Base-by-base conservation (phyloP, 1,139 yeast genomes). In the Saccharomyces hybrid region DNA sequence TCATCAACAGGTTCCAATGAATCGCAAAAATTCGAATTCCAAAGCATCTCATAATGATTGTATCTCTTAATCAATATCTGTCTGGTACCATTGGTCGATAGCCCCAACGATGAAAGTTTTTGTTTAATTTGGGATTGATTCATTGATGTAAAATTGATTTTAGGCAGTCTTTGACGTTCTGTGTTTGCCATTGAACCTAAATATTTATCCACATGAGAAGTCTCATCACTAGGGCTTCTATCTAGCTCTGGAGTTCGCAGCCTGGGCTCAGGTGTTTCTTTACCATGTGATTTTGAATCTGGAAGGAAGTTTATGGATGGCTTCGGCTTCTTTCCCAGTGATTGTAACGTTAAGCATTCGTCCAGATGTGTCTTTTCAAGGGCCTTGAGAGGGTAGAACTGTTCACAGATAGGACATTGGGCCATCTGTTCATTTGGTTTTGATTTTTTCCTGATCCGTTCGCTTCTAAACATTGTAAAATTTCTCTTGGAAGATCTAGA, bases 11-110 rank as follows among this genome's bases (percentile, higher is more conserved):
- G 97, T 29, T 75, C 75, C 51, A 80, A 75, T 13, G 90, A 79
- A 65, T 90, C 97, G 32, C 65, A 59, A 51, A 84, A 77, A 64
- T 89, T 90, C 16, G 97, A 85, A 65, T 91, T 91, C 82, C 84
- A 87, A 14, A 90, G 67, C 41, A 85, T 82, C 58, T 87, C 82
- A 74, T 84, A 91, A 60, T 91, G 95, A 57, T 83, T 83, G 66
- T 86, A 87, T 49, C 98, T 74, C 32, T 79, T 72, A 58, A 88
- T 91, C 61, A 90, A 66, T 60, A 81, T 85, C 27, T 73, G 72
- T 58, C 88, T 73, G 2, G 84, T 72, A 0, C 98, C 98, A 3
- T 68, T 67, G 0, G 81, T 75, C 0, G 91, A 80, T 6, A 91
- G 68, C 23, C 81, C 80, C 32, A 81, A 67, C 5, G 78, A 75